These are phyloP conservation scores for Lactuca saligna DNA, from an alignment of 129 eudicot species.

Conservation along the genomic window DNA sequence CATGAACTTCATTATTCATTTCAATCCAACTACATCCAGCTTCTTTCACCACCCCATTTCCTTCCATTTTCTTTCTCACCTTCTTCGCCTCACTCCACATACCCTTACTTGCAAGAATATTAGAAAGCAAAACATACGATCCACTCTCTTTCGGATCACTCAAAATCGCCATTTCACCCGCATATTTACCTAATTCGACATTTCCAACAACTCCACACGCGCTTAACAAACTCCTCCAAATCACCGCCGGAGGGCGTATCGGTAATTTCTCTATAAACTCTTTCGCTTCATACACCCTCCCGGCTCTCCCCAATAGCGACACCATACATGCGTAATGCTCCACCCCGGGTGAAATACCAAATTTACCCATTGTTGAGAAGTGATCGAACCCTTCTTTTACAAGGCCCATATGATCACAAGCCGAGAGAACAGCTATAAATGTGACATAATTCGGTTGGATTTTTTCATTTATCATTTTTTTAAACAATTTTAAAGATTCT, in stretches of 20 bases:
- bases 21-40: slow-evolving; percentile 76
- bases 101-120: slow-evolving; percentile 56
- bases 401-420: slow-evolving; percentile 74
- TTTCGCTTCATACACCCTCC: slow-evolving; percentile 55
- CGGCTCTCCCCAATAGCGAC: slow-evolving; percentile 66
- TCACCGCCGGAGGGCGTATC: slow-evolving; percentile 43
- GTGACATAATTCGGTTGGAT: slow-evolving; percentile 55
- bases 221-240: slow-evolving; percentile 74
- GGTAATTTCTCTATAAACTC: slow-evolving; percentile 64
- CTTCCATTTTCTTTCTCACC: slow-evolving; percentile 59
- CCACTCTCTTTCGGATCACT: slow-evolving; percentile 62
- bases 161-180: slow-evolving; percentile 69
- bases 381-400: slow-evolving; percentile 49
- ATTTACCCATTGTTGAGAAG: slow-evolving; percentile 49
- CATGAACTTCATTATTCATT: slow-evolving; percentile 48
- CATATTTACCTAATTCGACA: slow-evolving; percentile 52
- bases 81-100: slow-evolving; percentile 67
- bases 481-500: slow-evolving; percentile 50
- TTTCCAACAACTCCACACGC: slow-evolving; percentile 55
- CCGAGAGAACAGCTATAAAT: slow-evolving; percentile 66
- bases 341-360: slow-evolving; percentile 60
- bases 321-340: slow-evolving; percentile 78
- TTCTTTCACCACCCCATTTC: slow-evolving; percentile 56
- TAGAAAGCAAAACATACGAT: slow-evolving; percentile 68
- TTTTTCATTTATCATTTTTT: slow-evolving; percentile 46